Evolutionary conservation across 257 asterid genomes (phyloP).

Genomic region (Haberlea rhodopensis): DNA sequence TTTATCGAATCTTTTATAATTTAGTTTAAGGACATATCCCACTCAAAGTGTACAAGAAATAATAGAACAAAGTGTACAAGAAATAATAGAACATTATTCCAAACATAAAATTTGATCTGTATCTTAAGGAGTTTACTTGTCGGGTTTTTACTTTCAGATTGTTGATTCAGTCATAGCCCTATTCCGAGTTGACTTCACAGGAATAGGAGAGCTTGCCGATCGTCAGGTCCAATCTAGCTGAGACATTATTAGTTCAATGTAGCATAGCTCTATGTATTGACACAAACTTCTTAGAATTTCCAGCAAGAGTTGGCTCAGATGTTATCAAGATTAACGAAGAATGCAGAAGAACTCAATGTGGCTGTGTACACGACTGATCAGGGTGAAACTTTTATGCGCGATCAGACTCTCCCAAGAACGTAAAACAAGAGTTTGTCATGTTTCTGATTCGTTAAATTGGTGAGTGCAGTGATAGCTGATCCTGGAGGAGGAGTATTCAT

Average conservation of each 20-base stretch:
- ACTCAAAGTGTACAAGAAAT: neutral
- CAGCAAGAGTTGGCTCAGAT: constrained; percentile 99
- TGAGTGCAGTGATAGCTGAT: constrained; percentile 91
- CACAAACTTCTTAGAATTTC: constrained; percentile 17
- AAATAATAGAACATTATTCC: neutral
- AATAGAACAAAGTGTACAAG: too few relatives aligned
- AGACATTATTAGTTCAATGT: neutral
- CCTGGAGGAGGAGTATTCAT: constrained; percentile 98
- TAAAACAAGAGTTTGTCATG: neutral
- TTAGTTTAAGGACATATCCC: neutral
- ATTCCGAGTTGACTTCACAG: constrained; percentile 96
- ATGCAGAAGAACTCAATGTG: constrained; percentile 94
- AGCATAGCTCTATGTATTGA: constrained; percentile 19
- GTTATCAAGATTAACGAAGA: constrained; percentile 88
- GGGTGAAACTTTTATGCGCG: constrained; percentile 41
- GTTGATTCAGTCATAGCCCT: constrained; percentile 96
- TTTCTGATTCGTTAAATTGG: constrained; percentile 2
- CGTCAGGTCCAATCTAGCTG: constrained; percentile 60
- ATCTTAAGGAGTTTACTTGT: neutral
- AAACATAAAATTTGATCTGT: too few relatives aligned
- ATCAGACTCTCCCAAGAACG: neutral
- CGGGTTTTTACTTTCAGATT: constrained; percentile 47
- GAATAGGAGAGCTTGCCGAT: constrained; percentile 97
- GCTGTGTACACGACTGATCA: constrained; percentile 99
- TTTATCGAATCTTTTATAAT: too few relatives aligned